These are phyloP conservation scores for Asterochloris sp. DNA, from an alignment of 139 green algal species.

Conservation along the genomic window DNA sequence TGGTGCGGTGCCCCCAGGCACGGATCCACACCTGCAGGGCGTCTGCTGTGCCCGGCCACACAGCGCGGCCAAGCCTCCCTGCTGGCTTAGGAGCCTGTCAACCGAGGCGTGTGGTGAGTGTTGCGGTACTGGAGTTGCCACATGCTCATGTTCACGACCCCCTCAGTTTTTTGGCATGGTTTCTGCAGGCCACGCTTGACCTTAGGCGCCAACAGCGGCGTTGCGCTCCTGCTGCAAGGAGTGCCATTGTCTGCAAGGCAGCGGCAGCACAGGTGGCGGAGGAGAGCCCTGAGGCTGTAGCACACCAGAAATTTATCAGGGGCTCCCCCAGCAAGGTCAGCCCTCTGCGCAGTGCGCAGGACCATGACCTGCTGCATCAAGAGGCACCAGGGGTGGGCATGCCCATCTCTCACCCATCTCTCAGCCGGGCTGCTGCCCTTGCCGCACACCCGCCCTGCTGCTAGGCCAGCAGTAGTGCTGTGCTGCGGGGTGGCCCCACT, in stretches of 20 bases:
- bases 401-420: too few species aligned
- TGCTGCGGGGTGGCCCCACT: too few species aligned
- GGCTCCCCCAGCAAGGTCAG: constrained; percentile 14
- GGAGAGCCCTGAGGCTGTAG: not conserved
- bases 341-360: too few species aligned
- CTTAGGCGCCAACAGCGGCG: not conserved
- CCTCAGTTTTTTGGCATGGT: not conserved
- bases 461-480: not conserved
- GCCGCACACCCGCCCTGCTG: not conserved
- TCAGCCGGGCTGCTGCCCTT: not conserved
- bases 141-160: too few species aligned
- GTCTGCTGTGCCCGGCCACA: too few species aligned
- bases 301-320: constrained; percentile 5
- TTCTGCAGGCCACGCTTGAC: not conserved
- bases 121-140: not conserved
- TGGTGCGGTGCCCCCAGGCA: too few species aligned
- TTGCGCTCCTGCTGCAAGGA: not conserved
- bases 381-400: not conserved
- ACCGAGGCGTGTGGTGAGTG: not conserved
- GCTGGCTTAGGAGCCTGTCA: not conserved
- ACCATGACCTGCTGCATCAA: too few species aligned
- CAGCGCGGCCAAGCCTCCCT: not conserved
- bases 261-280: not conserved
- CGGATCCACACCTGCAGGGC: too few species aligned
- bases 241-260: constrained; percentile 2